Conservation (phyloP, 2,329 filamentous ascomycete genomes). For the Raffaelea deltoideospora region DNA sequence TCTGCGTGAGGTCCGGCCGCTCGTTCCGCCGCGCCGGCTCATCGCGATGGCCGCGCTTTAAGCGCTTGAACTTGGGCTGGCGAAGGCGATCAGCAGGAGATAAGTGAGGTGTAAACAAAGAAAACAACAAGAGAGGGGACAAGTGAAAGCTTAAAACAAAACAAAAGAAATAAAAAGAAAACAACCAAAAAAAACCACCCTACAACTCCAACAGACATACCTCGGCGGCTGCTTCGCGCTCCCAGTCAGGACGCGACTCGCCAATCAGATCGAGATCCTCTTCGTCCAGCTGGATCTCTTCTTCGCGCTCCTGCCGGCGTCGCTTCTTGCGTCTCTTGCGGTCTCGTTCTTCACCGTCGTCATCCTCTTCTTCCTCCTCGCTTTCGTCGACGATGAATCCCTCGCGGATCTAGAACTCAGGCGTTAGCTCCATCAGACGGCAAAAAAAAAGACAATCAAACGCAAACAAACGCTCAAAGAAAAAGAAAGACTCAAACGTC, state of each 20-base stretch:
- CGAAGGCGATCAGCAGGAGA: too few relatives aligned
- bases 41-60: conserved; percentile 79
- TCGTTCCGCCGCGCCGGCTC: conserved; percentile 50
- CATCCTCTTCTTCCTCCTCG: conserved; percentile 58
- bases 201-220: too few relatives aligned
- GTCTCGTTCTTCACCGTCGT: conserved; percentile 35
- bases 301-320: conserved; percentile 58
- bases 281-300: conserved; percentile 82
- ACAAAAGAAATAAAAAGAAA: conserved; percentile 6
- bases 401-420: conserved; percentile 63
- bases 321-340: conserved; percentile 62
- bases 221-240: conserved; percentile 52
- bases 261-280: conserved; percentile 94
- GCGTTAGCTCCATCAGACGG: too few relatives aligned
- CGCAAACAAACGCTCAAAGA: too few relatives aligned
- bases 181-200: conserved; percentile 14
- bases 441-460: too few relatives aligned
- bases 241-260: conserved; percentile 57
- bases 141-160: too few relatives aligned
- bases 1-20: conserved; percentile 68
- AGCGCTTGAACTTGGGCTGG: conserved; percentile 84
- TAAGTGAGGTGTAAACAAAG: neutral
- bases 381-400: conserved; percentile 95
- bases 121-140: conserved; percentile 1
- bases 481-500: neutral